These are phyloP conservation scores for Colletotrichum lupini DNA, from an alignment of 2,329 filamentous ascomycete species.

Conservation along the genomic window DNA sequence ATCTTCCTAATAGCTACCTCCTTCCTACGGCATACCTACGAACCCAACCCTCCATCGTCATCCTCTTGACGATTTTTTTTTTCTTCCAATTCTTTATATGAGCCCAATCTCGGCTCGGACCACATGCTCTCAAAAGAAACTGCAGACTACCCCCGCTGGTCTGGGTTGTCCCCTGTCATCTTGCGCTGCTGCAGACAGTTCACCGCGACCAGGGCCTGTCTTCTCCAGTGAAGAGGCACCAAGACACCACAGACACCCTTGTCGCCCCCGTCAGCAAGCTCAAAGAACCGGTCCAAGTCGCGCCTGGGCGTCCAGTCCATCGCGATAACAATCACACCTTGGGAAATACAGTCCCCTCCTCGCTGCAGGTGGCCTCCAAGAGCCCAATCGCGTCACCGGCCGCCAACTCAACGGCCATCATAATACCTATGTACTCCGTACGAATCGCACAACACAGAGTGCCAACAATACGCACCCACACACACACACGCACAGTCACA, in stretches of 20 bases:
- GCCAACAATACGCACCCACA: neutral
- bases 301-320: neutral
- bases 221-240: constrained; percentile 19
- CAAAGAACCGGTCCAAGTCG: constrained; percentile 2
- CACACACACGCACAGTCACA: neutral
- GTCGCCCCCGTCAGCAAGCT: neutral
- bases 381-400: constrained; percentile 14
- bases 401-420: neutral
- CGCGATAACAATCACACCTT: constrained; percentile 6
- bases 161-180: constrained; percentile 18
- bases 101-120: constrained; percentile 34
- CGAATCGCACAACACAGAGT: neutral
- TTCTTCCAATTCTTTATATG: constrained; percentile 10
- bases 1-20: neutral
- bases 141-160: constrained; percentile 11
- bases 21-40: neutral
- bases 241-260: constrained; percentile 6
- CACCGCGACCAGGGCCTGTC: constrained; percentile 3
- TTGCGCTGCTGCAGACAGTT: neutral
- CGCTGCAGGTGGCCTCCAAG: constrained; percentile 5
- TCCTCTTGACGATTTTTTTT: neutral
- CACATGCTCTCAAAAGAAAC: constrained; percentile 32
- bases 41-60: neutral
- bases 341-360: neutral
- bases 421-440: no score